Conservation (phyloP, 208 protist species). For the Trypanosoma platydactyli region DNA sequence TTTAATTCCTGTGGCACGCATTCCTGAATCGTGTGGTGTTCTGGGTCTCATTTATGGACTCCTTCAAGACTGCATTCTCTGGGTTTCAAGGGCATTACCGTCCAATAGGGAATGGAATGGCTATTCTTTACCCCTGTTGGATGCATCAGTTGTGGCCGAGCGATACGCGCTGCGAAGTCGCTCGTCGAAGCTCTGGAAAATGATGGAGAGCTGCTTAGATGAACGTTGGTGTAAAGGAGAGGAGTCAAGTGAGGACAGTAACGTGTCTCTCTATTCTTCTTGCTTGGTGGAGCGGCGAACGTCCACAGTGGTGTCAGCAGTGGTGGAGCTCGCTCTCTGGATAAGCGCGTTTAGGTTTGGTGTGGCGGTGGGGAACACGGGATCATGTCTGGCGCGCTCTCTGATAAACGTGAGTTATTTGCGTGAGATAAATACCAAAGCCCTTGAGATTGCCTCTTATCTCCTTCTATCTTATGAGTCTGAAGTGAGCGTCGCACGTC, state of each 20-base stretch:
- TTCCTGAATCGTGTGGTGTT: neutral
- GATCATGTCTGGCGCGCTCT: no score
- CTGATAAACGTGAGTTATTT: constrained; percentile 5
- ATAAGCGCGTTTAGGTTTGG: constrained; percentile 16
- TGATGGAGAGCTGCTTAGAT: neutral
- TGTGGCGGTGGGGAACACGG: neutral
- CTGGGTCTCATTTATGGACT: constrained; percentile 1
- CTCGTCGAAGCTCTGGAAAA: constrained; percentile 12
- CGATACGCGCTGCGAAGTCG: constrained; percentile 15
- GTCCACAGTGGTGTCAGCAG: neutral
- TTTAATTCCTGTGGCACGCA: neutral
- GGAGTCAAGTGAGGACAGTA: neutral
- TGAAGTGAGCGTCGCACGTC: neutral
- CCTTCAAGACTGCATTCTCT: neutral
- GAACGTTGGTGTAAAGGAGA: neutral
- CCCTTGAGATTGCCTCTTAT: neutral
- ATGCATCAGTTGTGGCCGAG: constrained; percentile 13
- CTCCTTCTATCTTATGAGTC: neutral
- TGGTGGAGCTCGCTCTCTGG: constrained; percentile 24
- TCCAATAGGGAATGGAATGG: neutral
- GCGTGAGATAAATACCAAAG: neutral
- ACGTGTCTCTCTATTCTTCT: neutral
- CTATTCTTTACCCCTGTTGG: neutral
- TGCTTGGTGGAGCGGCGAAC: neutral
- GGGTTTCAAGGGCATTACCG: neutral